phyloP scores from a whole-genome alignment of 768 basidiomycete species.

The Auriculariales sp. region DNA sequence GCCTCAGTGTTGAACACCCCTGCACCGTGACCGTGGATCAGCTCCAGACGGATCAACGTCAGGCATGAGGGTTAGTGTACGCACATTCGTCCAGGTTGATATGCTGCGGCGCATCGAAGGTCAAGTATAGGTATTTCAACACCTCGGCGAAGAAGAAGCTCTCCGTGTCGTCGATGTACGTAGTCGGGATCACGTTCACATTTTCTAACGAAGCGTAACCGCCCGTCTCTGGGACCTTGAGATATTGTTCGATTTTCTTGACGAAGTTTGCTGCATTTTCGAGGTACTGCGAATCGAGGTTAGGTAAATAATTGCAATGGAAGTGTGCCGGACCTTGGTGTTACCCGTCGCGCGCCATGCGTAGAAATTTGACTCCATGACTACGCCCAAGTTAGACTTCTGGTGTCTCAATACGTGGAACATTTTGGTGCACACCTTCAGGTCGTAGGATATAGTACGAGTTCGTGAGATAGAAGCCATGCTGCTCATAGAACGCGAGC shows the following conservation, averaged over 20 bases:
- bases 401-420: conserved; percentile 3
- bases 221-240: conserved; percentile 2
- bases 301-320: conserved; percentile 52
- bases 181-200: conserved; percentile 29
- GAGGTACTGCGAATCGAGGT: conserved; percentile 54
- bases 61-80: conserved; percentile 45
- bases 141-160: conserved; percentile 17
- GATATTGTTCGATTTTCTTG: background rate
- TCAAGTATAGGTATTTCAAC: conserved; percentile 62
- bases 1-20: conserved; percentile 58
- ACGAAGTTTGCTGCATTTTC: conserved; percentile 45
- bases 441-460: conserved; percentile 52
- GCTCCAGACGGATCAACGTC: conserved; percentile 28
- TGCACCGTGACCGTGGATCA: conserved; percentile 64
- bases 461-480: conserved; percentile 49
- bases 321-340: conserved; percentile 28
- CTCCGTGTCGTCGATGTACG: conserved; percentile 31
- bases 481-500: conserved; percentile 36
- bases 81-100: conserved; percentile 51
- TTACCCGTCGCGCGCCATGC: conserved; percentile 63
- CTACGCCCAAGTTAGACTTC: conserved; percentile 9
- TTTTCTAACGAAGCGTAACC: conserved; percentile 41
- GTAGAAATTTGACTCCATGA: conserved; percentile 42
- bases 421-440: conserved; percentile 35
- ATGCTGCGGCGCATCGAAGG: conserved; percentile 53